Evolutionary conservation across 140 eudicot species (phyloP), one percentile per base, ranked within the genome.

Genomic region (Flaveria floridana): DNA sequence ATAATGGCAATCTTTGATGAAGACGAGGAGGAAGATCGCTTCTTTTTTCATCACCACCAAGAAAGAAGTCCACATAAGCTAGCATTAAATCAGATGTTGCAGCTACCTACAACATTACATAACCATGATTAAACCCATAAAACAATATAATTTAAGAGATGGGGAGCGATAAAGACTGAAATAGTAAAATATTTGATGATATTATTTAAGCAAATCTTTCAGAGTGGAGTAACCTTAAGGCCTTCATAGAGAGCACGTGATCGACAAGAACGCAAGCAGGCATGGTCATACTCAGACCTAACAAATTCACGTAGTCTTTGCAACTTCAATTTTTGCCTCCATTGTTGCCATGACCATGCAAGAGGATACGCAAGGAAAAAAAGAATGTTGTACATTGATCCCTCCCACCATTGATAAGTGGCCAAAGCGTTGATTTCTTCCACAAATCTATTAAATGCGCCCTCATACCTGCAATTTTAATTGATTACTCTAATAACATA

Each of bases 241-340:
- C 99, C 99, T 84, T 94, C 97, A 81, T 94, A 94, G 12, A 94
- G 91, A 76, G 99, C 99, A 71, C 97, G 99, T 26, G 99, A 94
- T 50, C 99, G 96, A 83, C 99, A 94, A 48, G 99, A 94, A 46
- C 99, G 96, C 56, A 94, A 79, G 86, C 99, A 94, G 57, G 99
- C 96, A 85, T 94, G 99, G 68, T 94, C 99, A 79, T 94, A 94
- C 81, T 88, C 99, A 21, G 99, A 94, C 76, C 97, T 86, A 23
- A 94, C 97, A 81, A 83, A 94, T 80, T 94, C 99, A 61, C 97
- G 93, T 2, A 94, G 76, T 76, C 88, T 84, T 73, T 94, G 99
- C 76, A 94, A 78, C 74, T 94, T 94, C 64, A 90, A 61, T 63
- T 83, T 88, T 41, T 89, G 91, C 70, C 99, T 86, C 99, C 96